Conservation (phyloP, 2,329 filamentous ascomycete species). For the Colletotrichum sublineola region DNA sequence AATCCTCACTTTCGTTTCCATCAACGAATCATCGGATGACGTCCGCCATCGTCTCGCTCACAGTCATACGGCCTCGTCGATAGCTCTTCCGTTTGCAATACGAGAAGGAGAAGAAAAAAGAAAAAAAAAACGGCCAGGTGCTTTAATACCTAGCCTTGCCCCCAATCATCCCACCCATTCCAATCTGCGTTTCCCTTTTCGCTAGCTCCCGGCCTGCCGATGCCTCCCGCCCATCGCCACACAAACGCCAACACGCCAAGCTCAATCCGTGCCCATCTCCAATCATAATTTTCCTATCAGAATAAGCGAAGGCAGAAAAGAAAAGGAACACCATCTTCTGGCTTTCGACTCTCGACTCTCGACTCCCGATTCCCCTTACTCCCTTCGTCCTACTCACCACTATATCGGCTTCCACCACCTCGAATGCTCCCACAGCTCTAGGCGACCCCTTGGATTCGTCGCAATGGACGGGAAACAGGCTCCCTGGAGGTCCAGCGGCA, state of each 20-base stretch:
- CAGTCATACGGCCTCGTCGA: not conserved
- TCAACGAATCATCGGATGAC: not conserved
- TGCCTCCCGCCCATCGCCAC: slow-evolving; percentile 21
- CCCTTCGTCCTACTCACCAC: not conserved
- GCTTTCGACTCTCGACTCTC: no score
- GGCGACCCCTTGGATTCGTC: not conserved
- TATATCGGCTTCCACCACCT: not conserved
- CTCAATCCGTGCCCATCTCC: slow-evolving; percentile 17
- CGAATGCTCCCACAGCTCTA: slow-evolving; percentile 5
- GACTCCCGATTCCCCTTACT: not conserved
- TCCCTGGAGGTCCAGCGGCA: slow-evolving; percentile 46
- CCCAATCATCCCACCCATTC: not conserved
- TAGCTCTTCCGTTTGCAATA: slow-evolving; percentile 17
- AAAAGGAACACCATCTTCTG: not conserved
- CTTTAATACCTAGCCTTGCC: not conserved
- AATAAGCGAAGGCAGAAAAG: not conserved
- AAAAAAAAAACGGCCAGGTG: not conserved
- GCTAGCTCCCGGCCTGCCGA: slow-evolving; percentile 30
- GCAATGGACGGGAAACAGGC: slow-evolving; percentile 42
- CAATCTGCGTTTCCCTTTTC: slow-evolving; percentile 3
- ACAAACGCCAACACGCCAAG: slow-evolving; percentile 13
- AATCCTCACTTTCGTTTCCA: not conserved
- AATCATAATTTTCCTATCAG: no score
- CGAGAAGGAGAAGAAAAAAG: not conserved
- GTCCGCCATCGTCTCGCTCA: slow-evolving; percentile 4